Evolutionary conservation across 306 rosid species (phyloP).

Genomic region (Citrullus colocynthis): DNA sequence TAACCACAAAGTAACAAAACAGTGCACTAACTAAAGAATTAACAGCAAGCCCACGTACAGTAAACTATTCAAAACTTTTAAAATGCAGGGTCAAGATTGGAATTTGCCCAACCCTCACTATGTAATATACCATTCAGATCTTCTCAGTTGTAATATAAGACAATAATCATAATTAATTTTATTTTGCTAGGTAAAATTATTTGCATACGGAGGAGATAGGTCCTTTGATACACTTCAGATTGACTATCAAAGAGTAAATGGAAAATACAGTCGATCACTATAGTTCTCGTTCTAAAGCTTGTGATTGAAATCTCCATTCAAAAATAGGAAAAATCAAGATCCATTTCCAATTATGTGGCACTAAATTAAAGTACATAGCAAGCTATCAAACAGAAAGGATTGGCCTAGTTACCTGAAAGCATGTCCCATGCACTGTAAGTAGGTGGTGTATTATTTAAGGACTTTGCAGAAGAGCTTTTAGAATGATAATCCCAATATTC

Average conservation of each 20-base stretch:
- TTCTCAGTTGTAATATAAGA: neutral
- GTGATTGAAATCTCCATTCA: neutral
- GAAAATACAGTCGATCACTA: neutral
- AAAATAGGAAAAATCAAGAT: neutral
- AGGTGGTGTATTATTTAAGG: slow-evolving; percentile 36
- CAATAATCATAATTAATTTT: neutral
- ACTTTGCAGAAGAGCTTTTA: slow-evolving; percentile 41
- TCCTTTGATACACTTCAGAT: neutral
- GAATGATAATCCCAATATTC: slow-evolving; percentile 58
- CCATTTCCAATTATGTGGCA: neutral
- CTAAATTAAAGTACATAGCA: neutral
- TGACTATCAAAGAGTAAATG: neutral
- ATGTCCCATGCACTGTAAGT: slow-evolving; percentile 54
- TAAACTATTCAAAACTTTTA: neutral
- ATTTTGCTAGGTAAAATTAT: neutral
- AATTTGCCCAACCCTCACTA: neutral
- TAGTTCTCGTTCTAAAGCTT: neutral
- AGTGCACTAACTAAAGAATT: neutral
- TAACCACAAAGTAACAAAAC: neutral
- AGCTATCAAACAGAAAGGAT: neutral
- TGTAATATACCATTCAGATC: neutral
- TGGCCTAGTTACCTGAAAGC: slow-evolving; percentile 44
- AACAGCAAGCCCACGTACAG: neutral
- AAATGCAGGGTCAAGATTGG: neutral
- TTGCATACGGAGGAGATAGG: neutral